Evolutionary conservation across 2,329 filamentous ascomycete genomes (phyloP).

Genomic region (Cylindrodendrum hubeiense): DNA sequence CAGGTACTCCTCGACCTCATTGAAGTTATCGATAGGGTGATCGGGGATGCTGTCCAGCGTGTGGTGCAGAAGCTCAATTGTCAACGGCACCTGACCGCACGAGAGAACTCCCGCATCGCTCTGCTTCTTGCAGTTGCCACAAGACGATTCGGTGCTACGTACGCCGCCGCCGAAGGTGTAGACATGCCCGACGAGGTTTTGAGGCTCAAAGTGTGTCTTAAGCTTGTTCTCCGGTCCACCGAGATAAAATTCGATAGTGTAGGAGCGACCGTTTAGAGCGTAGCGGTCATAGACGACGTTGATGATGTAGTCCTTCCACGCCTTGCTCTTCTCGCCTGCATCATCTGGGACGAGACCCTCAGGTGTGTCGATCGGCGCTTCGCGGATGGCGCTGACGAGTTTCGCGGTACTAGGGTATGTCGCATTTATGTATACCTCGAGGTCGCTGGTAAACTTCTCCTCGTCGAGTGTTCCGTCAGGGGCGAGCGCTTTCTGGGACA

Average conservation of each 20-base stretch:
- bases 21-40: neutral
- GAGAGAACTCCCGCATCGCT: neutral
- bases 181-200: neutral
- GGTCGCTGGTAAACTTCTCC: neutral
- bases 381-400: neutral
- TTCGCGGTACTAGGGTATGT: neutral
- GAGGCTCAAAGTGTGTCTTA: neutral
- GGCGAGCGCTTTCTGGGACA: neutral
- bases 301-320: conserved; percentile 14
- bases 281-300: conserved; percentile 14
- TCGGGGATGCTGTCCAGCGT: neutral
- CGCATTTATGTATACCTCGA: neutral
- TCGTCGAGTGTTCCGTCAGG: conserved; percentile 2
- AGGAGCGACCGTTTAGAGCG: neutral
- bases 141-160: neutral
- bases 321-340: neutral
- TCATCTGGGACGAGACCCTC: neutral
- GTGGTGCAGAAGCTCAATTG: conserved; percentile 11
- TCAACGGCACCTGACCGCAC: conserved; percentile 14
- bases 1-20: conserved; percentile 1
- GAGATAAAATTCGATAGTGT: conserved; percentile 10
- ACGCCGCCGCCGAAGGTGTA: neutral
- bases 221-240: neutral
- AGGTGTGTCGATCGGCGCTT: neutral
- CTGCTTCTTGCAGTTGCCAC: conserved; percentile 5